Evolutionary conservation across 1,139 yeast species (phyloP), one percentile per base, ranked within the genome.

Genomic region (Arxiozyma heterogenica): DNA sequence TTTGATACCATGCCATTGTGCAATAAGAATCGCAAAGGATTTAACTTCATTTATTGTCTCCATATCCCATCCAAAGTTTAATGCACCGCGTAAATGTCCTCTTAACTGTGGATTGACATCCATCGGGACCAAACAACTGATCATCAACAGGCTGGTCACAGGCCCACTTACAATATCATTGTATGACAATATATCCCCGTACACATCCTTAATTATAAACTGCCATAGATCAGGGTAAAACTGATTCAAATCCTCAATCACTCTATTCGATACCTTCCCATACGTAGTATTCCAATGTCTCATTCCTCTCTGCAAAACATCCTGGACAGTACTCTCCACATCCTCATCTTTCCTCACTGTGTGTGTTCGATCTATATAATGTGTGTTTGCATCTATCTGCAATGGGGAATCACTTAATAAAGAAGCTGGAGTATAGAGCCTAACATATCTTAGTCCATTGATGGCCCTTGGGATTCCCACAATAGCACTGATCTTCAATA

Each of bases 61-160:
- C 46, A 67, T 65, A 2, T 86, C 73, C 17, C 87, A 87, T 0
- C 96, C 96, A 41, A 83, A 79, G 63, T 88, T 89, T 53, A 83
- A 57, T 0, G 96, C 96, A 0, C 96, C 96, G 64, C 77, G 80
- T 58, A 90, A 75, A 66, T 90, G 97, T 0, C 97, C 97, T 70
- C 88, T 87, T 60, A 90, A 75, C 64, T 90, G 96, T 0, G 96
- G 95, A 61, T 86, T 87, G 20, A 89, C 96, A 68, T 89, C 95
- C 67, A 87, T 95, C 0, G 97, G 96, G 18, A 90, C 83, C 62
- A 90, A 75, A 57, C 91, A 78, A 1, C 94, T 85, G 34, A 89
- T 80, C 8, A 90, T 81, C 49, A 88, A 84, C 62, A 88, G 68
- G 41, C 93, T 82, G 0, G 96, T 85, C 58, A 87, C 95, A 56